phyloP scores from a whole-genome alignment of 805 yeast species.

The Saccharomycopsis capsularis region DNA sequence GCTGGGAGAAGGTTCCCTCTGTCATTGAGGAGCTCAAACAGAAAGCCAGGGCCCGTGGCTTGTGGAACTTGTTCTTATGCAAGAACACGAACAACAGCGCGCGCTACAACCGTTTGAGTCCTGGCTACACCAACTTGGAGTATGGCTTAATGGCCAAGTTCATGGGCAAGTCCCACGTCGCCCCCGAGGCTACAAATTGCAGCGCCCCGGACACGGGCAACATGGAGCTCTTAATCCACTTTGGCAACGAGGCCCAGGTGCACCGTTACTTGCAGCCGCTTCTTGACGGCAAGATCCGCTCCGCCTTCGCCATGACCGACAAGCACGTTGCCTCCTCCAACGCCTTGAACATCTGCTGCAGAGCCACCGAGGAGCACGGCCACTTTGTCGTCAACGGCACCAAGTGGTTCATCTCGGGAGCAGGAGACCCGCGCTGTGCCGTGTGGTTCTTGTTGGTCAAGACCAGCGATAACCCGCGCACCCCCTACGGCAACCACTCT shows the following conservation, averaged over 20 bases:
- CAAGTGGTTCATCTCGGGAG: slow-evolving; percentile 69
- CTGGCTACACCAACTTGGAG: slow-evolving; percentile 55
- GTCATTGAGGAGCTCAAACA: slow-evolving; percentile 44
- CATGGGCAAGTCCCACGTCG: slow-evolving; percentile 47
- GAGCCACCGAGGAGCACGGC: slow-evolving; percentile 7
- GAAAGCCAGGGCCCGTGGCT: slow-evolving; percentile 45
- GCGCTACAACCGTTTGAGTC: slow-evolving; percentile 34
- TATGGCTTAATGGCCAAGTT: slow-evolving; percentile 61
- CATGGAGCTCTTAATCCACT: slow-evolving; percentile 37
- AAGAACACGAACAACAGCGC: slow-evolving; percentile 32
- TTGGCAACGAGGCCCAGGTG: slow-evolving; percentile 35
- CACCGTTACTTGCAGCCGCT: slow-evolving; percentile 43
- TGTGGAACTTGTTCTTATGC: slow-evolving; percentile 56
- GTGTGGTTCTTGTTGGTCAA: slow-evolving; percentile 30
- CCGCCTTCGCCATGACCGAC: slow-evolving; percentile 63
- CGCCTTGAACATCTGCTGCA: slow-evolving; percentile 43
- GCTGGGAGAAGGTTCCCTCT: slow-evolving; percentile 45
- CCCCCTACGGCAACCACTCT: slow-evolving; percentile 46
- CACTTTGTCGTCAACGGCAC: slow-evolving; percentile 48
- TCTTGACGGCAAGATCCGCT: slow-evolving; percentile 46
- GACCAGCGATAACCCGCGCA: slow-evolving; percentile 24
- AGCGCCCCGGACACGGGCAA: slow-evolving; percentile 63
- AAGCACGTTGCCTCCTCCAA: slow-evolving; percentile 54
- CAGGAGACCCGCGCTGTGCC: slow-evolving; percentile 56
- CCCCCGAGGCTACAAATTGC: slow-evolving; percentile 55